Evolutionary conservation across 192 early-diverging fungal genomes (phyloP).

Genomic region (Coemansia sp.): DNA sequence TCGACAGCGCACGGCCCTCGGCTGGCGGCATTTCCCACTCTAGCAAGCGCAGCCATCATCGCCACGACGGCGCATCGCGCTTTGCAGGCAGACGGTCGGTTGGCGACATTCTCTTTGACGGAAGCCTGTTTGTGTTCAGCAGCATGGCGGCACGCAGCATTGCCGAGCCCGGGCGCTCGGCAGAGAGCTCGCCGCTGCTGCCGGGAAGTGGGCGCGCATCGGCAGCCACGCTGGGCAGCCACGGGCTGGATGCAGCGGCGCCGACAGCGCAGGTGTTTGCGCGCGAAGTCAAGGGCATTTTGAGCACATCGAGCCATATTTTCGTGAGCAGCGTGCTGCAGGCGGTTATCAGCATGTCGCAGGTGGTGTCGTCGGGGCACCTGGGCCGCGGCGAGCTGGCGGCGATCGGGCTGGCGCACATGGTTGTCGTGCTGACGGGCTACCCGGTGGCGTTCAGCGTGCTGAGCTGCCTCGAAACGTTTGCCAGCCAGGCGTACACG

Average conservation of each 20-base stretch:
- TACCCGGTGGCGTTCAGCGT: constrained; percentile 70
- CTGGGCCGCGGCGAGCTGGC: constrained; percentile 64
- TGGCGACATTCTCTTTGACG: constrained; percentile 6
- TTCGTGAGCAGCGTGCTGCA: constrained; percentile 61
- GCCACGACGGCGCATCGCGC: neutral
- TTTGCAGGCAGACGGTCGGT: constrained; percentile 6
- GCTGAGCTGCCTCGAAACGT: constrained; percentile 74
- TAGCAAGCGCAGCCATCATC: neutral
- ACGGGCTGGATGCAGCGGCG: neutral
- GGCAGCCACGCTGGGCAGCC: constrained; percentile 4
- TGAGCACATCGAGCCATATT: constrained; percentile 49
- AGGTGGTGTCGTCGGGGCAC: constrained; percentile 66
- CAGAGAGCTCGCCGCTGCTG: constrained; percentile 20
- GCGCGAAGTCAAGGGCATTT: constrained; percentile 16
- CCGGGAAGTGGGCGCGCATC: constrained; percentile 4
- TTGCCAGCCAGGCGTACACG: constrained; percentile 70
- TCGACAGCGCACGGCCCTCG: constrained; percentile 38
- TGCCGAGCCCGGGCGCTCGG: neutral
- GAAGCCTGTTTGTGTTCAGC: constrained; percentile 3
- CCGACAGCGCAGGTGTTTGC: constrained; percentile 12
- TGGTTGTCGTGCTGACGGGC: constrained; percentile 72
- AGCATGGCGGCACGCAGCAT: neutral
- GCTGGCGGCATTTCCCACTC: neutral
- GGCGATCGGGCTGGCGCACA: constrained; percentile 66
- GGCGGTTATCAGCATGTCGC: constrained; percentile 63